A percentile compares a stretch with the other conserved stretches of the same genome.
Evolutionary conservation across 768 basidiomycete species (phyloP).

Genomic region (Termitomyces sp.): DNA sequence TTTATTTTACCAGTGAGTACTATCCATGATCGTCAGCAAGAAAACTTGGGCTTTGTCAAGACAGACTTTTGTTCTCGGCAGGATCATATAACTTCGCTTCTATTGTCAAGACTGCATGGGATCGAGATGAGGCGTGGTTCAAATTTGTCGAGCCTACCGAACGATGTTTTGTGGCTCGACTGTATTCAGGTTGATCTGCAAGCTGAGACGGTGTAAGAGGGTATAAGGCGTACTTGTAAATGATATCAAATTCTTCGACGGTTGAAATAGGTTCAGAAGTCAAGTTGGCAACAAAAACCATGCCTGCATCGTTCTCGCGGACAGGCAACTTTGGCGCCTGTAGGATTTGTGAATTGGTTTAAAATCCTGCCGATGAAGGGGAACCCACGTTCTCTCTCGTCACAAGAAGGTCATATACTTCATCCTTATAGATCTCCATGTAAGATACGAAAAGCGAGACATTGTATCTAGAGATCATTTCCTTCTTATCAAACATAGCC

Average conservation of each 20-base stretch:
- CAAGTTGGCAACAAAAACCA: slow-evolving; percentile 55
- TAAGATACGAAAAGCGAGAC: slow-evolving; percentile 63
- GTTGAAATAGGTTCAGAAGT: slow-evolving; percentile 37
- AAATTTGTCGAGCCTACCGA: slow-evolving; percentile 85
- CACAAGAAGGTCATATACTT: slow-evolving; percentile 84
- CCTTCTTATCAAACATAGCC: slow-evolving; percentile 57
- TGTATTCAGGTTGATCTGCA: slow-evolving; percentile 23
- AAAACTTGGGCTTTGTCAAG: not conserved
- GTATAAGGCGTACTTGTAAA: slow-evolving; percentile 38
- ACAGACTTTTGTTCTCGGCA: slow-evolving; percentile 52
- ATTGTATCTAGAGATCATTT: slow-evolving; percentile 33
- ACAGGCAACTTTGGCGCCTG: slow-evolving; percentile 53
- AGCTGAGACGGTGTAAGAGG: not conserved
- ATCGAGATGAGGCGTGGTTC: slow-evolving; percentile 82
- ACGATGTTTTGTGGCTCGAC: slow-evolving; percentile 70
- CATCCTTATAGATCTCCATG: slow-evolving; percentile 92
- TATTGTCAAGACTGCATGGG: slow-evolving; percentile 83
- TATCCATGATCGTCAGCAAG: slow-evolving; percentile 22
- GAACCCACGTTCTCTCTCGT: slow-evolving; percentile 59
- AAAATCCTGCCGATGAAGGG: not conserved
- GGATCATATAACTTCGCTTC: slow-evolving; percentile 58
- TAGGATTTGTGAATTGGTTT: slow-evolving; percentile 1
- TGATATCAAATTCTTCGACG: slow-evolving; percentile 41
- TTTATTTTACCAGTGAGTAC: slow-evolving; percentile 77
- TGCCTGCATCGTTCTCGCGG: slow-evolving; percentile 48